Percentiles rank a stretch among this genome's conserved stretches.
phyloP scores from a whole-genome alignment of 768 basidiomycete genomes.

The Cystobasidium ongulense region DNA sequence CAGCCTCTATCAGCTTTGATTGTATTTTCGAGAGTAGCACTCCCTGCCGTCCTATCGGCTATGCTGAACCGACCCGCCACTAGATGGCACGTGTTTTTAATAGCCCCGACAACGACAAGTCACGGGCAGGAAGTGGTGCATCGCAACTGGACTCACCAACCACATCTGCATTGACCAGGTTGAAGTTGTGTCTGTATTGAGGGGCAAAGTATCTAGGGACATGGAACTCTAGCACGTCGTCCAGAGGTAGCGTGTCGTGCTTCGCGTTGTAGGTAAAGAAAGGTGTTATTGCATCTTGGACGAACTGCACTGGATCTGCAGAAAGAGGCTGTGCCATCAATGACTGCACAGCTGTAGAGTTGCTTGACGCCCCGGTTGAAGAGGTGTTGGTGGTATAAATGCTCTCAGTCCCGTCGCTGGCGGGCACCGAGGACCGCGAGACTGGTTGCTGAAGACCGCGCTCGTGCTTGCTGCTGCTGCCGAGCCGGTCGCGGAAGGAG shows the following conservation, averaged over 20 bases:
- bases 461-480: conserved; percentile 4
- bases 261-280: conserved; percentile 2
- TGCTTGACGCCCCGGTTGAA: background rate
- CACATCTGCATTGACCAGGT: background rate
- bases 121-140: background rate
- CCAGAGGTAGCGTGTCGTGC: background rate
- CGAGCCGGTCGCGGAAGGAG: background rate
- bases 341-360: background rate
- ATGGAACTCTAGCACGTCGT: background rate
- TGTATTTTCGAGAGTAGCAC: too few species aligned
- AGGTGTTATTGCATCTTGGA: background rate
- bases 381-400: background rate
- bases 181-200: background rate
- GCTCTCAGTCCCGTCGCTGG: background rate
- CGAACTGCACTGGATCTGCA: conserved; percentile 11
- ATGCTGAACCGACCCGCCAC: too few species aligned
- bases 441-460: background rate
- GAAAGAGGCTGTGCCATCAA: background rate
- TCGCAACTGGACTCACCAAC: background rate
- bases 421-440: background rate
- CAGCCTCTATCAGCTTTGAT: background rate
- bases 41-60: too few species aligned
- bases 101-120: background rate
- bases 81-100: background rate
- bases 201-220: conserved; percentile 1